phyloP scores from a whole-genome alignment of 768 basidiomycete genomes.

The Sarcodon aspratus region DNA sequence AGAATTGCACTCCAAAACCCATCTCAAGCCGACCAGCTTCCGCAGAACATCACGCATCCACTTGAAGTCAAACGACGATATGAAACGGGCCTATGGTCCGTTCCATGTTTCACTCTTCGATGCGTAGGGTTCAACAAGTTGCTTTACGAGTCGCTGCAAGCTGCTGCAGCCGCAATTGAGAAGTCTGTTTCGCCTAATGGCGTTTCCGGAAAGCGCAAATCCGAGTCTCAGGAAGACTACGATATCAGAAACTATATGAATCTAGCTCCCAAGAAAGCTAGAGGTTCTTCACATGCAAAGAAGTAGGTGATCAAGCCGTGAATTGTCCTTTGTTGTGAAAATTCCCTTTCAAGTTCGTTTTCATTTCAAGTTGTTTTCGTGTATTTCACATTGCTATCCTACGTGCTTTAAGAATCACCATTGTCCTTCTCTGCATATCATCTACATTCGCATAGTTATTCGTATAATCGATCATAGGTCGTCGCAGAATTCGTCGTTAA shows the following conservation, averaged over 20 bases:
- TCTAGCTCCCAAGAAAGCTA: neutral
- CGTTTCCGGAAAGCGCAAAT: too few relatives aligned
- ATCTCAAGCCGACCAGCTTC: neutral
- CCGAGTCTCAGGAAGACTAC: neutral
- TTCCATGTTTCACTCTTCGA: conserved; percentile 16
- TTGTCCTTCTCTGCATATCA: too few relatives aligned
- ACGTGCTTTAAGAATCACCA: too few relatives aligned
- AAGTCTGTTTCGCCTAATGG: neutral
- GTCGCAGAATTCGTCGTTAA: too few relatives aligned
- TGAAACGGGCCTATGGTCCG: conserved; percentile 14
- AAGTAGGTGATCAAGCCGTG: too few relatives aligned
- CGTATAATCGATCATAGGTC: too few relatives aligned
- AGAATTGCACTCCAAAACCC: conserved; percentile 8
- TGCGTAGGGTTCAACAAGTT: conserved; percentile 16
- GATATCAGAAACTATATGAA: neutral
- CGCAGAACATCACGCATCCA: conserved; percentile 1
- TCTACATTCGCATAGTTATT: too few relatives aligned
- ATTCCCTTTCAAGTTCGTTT: too few relatives aligned
- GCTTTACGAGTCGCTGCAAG: conserved; percentile 3
- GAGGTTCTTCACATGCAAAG: too few relatives aligned
- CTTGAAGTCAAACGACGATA: conserved; percentile 11
- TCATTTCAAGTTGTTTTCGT: too few relatives aligned
- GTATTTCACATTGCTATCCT: too few relatives aligned
- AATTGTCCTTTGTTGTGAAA: too few relatives aligned
- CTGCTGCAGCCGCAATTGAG: neutral